Conservation (phyloP, 2,329 filamentous ascomycete genomes). For the Aspergillus sergii region DNA sequence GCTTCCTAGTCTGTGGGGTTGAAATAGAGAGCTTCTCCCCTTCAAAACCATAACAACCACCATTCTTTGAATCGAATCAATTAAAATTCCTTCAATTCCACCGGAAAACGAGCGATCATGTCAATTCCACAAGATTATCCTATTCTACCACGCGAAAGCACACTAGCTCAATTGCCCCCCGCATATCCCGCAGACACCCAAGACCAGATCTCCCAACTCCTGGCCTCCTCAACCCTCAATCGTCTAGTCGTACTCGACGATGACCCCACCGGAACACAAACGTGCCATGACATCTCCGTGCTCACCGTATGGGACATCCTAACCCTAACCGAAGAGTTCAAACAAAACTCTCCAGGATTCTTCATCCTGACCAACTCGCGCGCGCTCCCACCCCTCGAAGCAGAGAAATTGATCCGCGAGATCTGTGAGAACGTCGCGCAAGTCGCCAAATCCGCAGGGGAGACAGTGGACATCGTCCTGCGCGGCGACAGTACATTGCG, state of each 20-base stretch:
- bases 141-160: slow-evolving; percentile 27
- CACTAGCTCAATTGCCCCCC: slow-evolving; percentile 30
- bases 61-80: not conserved
- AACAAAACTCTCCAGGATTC: slow-evolving; percentile 51
- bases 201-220: slow-evolving; percentile 32
- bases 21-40: not conserved
- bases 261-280: slow-evolving; percentile 64
- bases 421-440: slow-evolving; percentile 55
- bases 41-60: not conserved
- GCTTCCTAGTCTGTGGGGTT: not conserved
- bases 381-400: slow-evolving; percentile 54
- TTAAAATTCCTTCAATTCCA: not conserved
- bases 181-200: slow-evolving; percentile 34
- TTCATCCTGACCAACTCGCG: slow-evolving; percentile 65
- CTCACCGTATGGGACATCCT: slow-evolving; percentile 57
- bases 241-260: slow-evolving; percentile 51
- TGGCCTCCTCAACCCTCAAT: slow-evolving; percentile 29
- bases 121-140: slow-evolving; percentile 24
- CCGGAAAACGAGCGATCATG: slow-evolving; percentile 18
- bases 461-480: slow-evolving; percentile 58
- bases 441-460: slow-evolving; percentile 45
- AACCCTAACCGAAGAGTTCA: slow-evolving; percentile 51
- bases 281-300: slow-evolving; percentile 60
- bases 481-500: slow-evolving; percentile 60
- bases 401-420: slow-evolving; percentile 50